These are phyloP conservation scores for Rhodotorula babjevae DNA, from an alignment of 768 basidiomycete genomes.

Conservation along the genomic window DNA sequence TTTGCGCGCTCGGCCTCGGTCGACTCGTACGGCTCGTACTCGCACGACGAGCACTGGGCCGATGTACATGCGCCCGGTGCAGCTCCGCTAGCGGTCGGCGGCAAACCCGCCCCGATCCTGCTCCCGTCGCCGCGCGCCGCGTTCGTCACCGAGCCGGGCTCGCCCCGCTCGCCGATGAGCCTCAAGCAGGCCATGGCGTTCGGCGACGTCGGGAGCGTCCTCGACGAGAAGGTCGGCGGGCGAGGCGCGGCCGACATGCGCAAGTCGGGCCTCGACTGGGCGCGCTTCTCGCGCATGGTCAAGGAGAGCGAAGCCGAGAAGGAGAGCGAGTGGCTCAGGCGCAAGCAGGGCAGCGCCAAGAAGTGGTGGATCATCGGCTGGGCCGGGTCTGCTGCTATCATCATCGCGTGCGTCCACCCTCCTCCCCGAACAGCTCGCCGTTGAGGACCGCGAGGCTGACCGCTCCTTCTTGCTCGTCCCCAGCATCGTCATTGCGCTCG, in stretches of 20 bases:
- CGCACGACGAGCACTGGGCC: neutral
- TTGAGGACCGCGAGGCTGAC: no score
- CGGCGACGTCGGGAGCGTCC: constrained; percentile 7
- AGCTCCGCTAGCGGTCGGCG: neutral
- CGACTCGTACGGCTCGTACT: neutral
- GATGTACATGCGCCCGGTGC: neutral
- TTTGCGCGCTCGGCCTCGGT: neutral
- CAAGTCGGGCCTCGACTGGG: constrained; percentile 16
- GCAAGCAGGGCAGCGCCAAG: neutral
- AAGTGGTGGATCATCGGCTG: constrained; percentile 18
- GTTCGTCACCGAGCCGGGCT: neutral
- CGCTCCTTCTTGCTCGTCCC: rapidly evolving
- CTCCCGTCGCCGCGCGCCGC: constrained; percentile 19
- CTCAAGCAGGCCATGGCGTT: constrained; percentile 15
- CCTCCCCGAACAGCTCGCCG: neutral
- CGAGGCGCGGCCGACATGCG: constrained; percentile 2
- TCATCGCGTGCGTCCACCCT: constrained; percentile 9
- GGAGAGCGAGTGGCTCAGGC: constrained; percentile 15
- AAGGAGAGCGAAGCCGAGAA: constrained; percentile 6
- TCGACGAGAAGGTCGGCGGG: neutral
- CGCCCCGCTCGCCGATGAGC: neutral
- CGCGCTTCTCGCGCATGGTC: neutral
- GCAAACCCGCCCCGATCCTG: neutral
- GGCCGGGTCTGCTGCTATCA: neutral
- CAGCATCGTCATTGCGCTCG: constrained; percentile 12